A percentile compares a stretch with the other conserved stretches of the same genome.
Conservation (phyloP, 495 filamentous ascomycete species). For the Penicillium malachiteum region DNA sequence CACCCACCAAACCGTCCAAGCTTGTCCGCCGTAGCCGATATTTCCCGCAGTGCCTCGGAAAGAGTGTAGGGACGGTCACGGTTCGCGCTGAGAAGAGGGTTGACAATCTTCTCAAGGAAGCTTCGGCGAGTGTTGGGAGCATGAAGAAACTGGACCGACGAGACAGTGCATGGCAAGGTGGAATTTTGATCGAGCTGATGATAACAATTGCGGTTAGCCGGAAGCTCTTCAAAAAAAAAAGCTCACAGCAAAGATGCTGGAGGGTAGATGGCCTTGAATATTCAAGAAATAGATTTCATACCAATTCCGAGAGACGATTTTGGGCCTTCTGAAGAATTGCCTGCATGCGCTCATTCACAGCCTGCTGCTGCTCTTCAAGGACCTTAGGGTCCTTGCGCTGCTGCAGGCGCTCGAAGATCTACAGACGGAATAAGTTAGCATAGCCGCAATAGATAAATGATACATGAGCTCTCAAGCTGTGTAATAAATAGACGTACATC, state of each 20-base stretch:
- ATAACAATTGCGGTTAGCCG: constrained; percentile 19
- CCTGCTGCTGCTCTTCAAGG: constrained; percentile 60
- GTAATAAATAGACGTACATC: constrained; percentile 26
- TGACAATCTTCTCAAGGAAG: constrained; percentile 78
- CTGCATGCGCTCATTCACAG: constrained; percentile 59
- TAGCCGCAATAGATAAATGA: background rate
- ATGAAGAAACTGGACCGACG: constrained; percentile 74
- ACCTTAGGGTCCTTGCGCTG: constrained; percentile 59
- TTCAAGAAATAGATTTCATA: constrained; percentile 20
- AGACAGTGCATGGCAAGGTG: constrained; percentile 77
- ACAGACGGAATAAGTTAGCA: constrained; percentile 1
- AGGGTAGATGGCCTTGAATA: background rate
- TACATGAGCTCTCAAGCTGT: background rate
- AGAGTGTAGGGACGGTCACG: constrained; percentile 69
- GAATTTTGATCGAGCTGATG: constrained; percentile 77
- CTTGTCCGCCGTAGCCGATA: constrained; percentile 66
- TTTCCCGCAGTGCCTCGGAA: constrained; percentile 67
- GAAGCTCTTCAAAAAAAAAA: constrained; percentile 8
- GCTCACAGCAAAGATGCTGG: background rate
- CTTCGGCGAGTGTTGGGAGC: constrained; percentile 71
- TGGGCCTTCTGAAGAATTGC: constrained; percentile 67
- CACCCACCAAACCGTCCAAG: constrained; percentile 75
- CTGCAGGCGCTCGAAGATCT: constrained; percentile 68
- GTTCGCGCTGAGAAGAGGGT: constrained; percentile 70
- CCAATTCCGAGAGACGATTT: constrained; percentile 55